Evolutionary conservation across 2,329 filamentous ascomycete species (phyloP).

Genomic region (Blumeriella jaapii): DNA sequence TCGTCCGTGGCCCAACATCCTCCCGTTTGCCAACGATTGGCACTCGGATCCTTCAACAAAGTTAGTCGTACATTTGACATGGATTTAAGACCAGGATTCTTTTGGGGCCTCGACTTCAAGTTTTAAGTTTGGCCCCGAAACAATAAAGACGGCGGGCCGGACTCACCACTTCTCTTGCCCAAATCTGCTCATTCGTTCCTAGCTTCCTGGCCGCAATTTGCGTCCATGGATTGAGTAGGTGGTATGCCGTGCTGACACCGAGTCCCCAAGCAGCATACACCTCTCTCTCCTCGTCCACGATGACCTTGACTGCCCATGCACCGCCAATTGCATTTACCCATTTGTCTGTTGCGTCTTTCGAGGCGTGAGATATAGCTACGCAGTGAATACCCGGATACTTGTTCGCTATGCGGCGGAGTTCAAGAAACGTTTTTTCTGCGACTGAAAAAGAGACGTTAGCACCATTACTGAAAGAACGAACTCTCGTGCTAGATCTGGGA

Average conservation of each 20-base stretch:
- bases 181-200: constrained; percentile 52
- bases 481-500: neutral
- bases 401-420: constrained; percentile 41
- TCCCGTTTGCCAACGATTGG: constrained; percentile 55
- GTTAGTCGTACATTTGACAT: too few species aligned
- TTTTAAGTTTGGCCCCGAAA: too few species aligned
- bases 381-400: constrained; percentile 41
- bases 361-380: constrained; percentile 51
- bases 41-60: constrained; percentile 58
- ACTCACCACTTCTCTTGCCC: constrained; percentile 43
- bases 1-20: constrained; percentile 38
- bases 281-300: constrained; percentile 50
- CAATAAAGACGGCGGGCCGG: too few species aligned
- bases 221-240: constrained; percentile 47
- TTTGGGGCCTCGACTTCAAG: too few species aligned
- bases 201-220: constrained; percentile 46
- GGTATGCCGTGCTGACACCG: constrained; percentile 48
- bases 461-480: neutral
- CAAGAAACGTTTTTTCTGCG: constrained; percentile 54
- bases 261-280: constrained; percentile 58
- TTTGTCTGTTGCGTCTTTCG: constrained; percentile 43
- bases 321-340: constrained; percentile 24
- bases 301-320: constrained; percentile 39
- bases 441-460: constrained; percentile 32
- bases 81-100: too few species aligned